Evolutionary conservation across 2,329 filamentous ascomycete species (phyloP).

Genomic region (Sphaerulina populicola): DNA sequence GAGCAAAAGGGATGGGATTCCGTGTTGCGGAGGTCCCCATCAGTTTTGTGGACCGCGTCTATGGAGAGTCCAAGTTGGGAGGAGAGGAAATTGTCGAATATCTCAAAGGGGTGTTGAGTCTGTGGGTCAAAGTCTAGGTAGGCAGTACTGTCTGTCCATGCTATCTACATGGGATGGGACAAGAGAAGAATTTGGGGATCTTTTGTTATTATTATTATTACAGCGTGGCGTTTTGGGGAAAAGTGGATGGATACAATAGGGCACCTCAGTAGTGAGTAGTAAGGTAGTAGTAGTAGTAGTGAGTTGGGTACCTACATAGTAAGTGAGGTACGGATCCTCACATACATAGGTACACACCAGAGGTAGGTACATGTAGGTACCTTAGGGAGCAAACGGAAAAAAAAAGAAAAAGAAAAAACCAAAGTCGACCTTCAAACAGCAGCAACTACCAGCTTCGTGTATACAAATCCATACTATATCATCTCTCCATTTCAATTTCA

Average conservation of each 20-base stretch:
- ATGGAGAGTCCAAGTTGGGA: constrained; percentile 90
- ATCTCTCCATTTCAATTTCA: too few relatives aligned
- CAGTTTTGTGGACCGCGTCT: constrained; percentile 87
- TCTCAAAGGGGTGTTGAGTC: constrained; percentile 54
- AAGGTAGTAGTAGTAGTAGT: background rate
- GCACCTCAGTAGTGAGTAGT: background rate
- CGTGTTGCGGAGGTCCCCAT: constrained; percentile 94
- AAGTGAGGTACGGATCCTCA: too few relatives aligned
- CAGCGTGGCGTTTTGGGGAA: constrained; percentile 15
- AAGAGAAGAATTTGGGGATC: background rate
- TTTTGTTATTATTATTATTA: constrained; percentile 5
- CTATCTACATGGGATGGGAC: background rate
- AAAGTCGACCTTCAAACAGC: too few relatives aligned
- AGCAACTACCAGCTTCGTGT: too few relatives aligned
- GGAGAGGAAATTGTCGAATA: constrained; percentile 96
- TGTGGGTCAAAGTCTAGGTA: constrained; percentile 45
- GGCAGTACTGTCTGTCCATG: too few relatives aligned
- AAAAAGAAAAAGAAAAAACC: too few relatives aligned
- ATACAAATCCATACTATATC: too few relatives aligned
- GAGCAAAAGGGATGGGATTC: constrained; percentile 91
- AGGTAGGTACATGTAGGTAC: too few relatives aligned
- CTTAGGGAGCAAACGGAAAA: too few relatives aligned
- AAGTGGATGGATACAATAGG: background rate
- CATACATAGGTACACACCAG: too few relatives aligned
- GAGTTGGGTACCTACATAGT: too few relatives aligned